Conservation (phyloP, 441 rosid genomes). For the Macaranga tanarius region DNA sequence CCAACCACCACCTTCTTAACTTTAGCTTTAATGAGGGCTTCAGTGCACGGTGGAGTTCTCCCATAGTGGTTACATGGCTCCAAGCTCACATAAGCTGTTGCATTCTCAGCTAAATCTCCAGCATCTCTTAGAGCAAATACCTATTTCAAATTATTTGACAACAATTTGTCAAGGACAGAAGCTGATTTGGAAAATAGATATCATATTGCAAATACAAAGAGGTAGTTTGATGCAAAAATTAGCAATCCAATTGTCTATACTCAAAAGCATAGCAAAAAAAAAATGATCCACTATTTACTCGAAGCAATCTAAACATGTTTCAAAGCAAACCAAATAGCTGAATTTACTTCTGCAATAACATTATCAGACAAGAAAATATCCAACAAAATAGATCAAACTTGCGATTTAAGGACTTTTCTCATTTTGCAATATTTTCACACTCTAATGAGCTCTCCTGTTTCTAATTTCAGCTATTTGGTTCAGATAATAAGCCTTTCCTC, state of each 20-base stretch:
- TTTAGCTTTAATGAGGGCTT: slow-evolving; percentile 80
- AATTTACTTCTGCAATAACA: background rate
- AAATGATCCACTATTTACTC: background rate
- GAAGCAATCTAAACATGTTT: background rate
- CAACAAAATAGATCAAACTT: background rate
- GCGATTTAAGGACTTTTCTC: background rate
- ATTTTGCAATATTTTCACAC: background rate
- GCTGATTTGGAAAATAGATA: background rate
- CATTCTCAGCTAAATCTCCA: slow-evolving; percentile 74
- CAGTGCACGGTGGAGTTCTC: slow-evolving; percentile 85
- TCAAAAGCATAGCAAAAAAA: background rate
- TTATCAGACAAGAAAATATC: background rate
- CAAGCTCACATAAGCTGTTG: slow-evolving; percentile 88
- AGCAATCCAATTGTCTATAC: background rate
- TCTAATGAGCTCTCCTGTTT: background rate
- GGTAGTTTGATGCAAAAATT: background rate
- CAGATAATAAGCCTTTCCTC: background rate
- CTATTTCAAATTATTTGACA: slow-evolving; percentile 36
- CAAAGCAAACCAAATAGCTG: background rate
- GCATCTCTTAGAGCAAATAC: slow-evolving; percentile 87
- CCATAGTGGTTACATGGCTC: slow-evolving; percentile 96
- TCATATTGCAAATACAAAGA: background rate
- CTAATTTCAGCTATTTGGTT: background rate
- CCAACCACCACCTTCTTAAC: slow-evolving; percentile 88
- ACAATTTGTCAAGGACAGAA: slow-evolving; percentile 13